Evolutionary conservation across 2,329 filamentous ascomycete species (phyloP), one percentile per base, ranked within the genome.

Genomic region (Fusarium floridanum): DNA sequence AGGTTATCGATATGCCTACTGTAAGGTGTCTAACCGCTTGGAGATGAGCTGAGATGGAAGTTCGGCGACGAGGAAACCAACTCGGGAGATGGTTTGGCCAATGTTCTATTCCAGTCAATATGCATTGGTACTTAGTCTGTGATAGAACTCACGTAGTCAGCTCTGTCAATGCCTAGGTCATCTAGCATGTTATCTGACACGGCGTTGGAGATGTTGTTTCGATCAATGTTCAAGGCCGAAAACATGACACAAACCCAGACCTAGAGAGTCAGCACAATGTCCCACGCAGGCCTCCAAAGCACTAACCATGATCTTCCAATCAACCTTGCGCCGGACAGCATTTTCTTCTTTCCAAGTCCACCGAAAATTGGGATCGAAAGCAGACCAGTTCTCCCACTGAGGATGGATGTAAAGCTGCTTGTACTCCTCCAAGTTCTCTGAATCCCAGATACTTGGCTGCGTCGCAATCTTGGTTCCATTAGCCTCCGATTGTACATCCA

Each of bases 281-380:
- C 20, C 29, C 10, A 11, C 20, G 9, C 6, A 17, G 20, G 9
- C 8, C 20, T 4, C 34, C 5, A 22, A 22, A 8, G 2, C 11
- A 4, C 75, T 61, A 68, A 82, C 80, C 80, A 84, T 82, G 39
- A 84, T 84, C 70, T 82, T 82, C 80, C 79, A 83, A 55, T 83
- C 82, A 22, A 82, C 79, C 66, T 82, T 83, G 24, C 74, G 77
- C 14, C 80, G 78, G 2, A 82, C 80, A 5, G 73, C 69, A n/a
- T 75, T 77, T 71, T 83, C 81, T 57, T 83, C 82, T 27, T 81
- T 77, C 73, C 78, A 81, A 0, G 81, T 82, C 82, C 81, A 83
- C 4, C 82, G 80, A 36, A 82, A 82, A 20, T 63, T 67, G 16
- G 81, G 80, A 48, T 83, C 82, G 36, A 83, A 83, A 8, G 79